These are phyloP conservation scores for Claviceps sorghi DNA, from an alignment of 2,329 filamentous ascomycete genomes.

Conservation along the genomic window DNA sequence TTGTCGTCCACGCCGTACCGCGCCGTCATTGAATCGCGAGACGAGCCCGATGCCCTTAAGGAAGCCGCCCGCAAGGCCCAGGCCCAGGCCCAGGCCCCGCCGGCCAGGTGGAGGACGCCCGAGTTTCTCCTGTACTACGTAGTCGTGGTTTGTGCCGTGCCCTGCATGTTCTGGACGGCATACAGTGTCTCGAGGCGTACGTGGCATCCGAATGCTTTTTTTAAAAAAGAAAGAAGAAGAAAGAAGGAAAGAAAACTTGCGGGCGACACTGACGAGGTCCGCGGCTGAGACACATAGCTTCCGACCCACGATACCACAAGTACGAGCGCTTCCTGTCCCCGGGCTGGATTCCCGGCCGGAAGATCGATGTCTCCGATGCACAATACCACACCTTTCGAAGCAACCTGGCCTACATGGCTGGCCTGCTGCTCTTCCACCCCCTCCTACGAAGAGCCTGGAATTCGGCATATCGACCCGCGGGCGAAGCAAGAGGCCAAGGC, in stretches of 20 bases:
- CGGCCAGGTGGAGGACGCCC: constrained; percentile 68
- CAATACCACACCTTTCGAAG: constrained; percentile 77
- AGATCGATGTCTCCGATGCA: constrained; percentile 79
- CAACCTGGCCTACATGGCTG: constrained; percentile 68
- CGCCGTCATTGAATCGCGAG: constrained; percentile 36
- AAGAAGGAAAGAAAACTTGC: no score
- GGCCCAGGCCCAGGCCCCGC: constrained; percentile 29
- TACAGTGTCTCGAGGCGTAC: constrained; percentile 72
- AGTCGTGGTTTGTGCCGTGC: constrained; percentile 50
- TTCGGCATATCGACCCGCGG: constrained; percentile 26
- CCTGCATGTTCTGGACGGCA: constrained; percentile 82
- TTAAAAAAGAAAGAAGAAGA: no score
- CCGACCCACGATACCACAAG: constrained; percentile 65
- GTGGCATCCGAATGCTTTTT: constrained; percentile 12
- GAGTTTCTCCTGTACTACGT: constrained; percentile 78
- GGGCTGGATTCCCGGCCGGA: constrained; percentile 86
- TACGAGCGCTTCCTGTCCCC: constrained; percentile 56
- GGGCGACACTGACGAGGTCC: neutral
- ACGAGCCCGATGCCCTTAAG: constrained; percentile 23
- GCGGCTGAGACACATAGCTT: constrained; percentile 35
- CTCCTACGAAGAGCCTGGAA: constrained; percentile 62
- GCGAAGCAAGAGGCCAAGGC: constrained; percentile 9
- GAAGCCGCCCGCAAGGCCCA: constrained; percentile 22
- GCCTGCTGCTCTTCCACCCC: constrained; percentile 66
- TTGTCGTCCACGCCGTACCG: constrained; percentile 55